Conservation (phyloP, 352 stramenopile species). For the Aphanomyces euteiches region DNA sequence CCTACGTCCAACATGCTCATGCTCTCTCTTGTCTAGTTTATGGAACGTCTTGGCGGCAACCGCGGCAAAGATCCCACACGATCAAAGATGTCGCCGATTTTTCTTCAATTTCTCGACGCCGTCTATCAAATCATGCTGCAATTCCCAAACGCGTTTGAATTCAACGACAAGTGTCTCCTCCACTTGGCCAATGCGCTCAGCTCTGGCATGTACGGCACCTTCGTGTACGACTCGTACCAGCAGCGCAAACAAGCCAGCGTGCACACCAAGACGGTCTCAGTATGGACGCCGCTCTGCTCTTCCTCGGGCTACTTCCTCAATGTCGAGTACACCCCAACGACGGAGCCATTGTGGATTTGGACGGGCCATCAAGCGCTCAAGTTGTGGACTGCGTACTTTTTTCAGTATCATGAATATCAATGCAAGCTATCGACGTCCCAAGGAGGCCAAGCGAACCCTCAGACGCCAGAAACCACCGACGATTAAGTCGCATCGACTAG, state of each 20-base stretch:
- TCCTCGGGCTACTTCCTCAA: conserved; percentile 50
- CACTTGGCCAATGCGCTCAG: conserved; percentile 76
- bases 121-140: conserved; percentile 82
- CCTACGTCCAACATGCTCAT: neutral
- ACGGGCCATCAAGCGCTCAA: conserved; percentile 71
- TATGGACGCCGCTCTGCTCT: conserved; percentile 76
- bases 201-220: conserved; percentile 78
- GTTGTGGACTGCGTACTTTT: conserved; percentile 80
- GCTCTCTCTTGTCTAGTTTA: conserved; percentile 37
- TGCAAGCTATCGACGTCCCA: neutral
- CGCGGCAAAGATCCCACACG: conserved; percentile 69
- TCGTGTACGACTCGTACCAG: conserved; percentile 70
- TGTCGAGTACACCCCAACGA: conserved; percentile 41
- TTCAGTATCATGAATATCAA: conserved; percentile 46
- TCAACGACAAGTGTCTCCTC: conserved; percentile 79
- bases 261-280: conserved; percentile 51
- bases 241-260: conserved; percentile 67
- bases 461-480: conserved; percentile 1
- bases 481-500: neutral
- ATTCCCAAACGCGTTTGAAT: conserved; percentile 80
- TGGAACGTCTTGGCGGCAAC: conserved; percentile 61
- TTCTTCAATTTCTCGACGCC: conserved; percentile 83
- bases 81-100: conserved; percentile 76
- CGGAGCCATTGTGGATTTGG: conserved; percentile 76
- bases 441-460: neutral